Conservation (phyloP, 495 filamentous ascomycete species). For the Talaromyces stipitatus region DNA sequence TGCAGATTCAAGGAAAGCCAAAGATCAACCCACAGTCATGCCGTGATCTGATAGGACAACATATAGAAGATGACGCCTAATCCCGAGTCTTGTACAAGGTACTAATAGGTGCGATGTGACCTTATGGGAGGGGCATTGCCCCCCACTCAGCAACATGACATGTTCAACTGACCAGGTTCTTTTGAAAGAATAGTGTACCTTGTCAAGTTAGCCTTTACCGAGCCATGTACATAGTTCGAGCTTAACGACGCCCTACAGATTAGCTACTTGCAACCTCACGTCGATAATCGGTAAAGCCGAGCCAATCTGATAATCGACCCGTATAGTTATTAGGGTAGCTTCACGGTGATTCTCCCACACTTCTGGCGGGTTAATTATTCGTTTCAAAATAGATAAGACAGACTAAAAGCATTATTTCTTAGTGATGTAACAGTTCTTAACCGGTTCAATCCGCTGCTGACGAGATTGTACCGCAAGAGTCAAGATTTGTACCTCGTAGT, state of each 20-base stretch:
- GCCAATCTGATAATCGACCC: too few species aligned
- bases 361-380: background rate
- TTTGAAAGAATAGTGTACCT: background rate
- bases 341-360: too few species aligned
- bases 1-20: too few species aligned
- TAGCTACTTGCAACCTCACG: too few species aligned
- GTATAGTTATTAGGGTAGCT: too few species aligned
- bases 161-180: background rate
- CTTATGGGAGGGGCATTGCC: background rate
- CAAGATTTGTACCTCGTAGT: background rate
- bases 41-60: background rate
- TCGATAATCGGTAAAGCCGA: too few species aligned
- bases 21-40: background rate
- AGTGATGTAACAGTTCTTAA: background rate
- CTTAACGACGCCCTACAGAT: too few species aligned
- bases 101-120: background rate
- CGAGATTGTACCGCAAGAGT: too few species aligned
- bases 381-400: background rate
- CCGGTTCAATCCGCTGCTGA: background rate
- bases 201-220: too few species aligned
- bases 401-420: background rate
- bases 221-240: too few species aligned
- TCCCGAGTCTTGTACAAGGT: background rate
- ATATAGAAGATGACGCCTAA: background rate
- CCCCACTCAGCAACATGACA: too few species aligned